These are phyloP conservation scores for Carex scoparia DNA, from an alignment of 176 grass and related monocot genomes.

Conservation along the genomic window DNA sequence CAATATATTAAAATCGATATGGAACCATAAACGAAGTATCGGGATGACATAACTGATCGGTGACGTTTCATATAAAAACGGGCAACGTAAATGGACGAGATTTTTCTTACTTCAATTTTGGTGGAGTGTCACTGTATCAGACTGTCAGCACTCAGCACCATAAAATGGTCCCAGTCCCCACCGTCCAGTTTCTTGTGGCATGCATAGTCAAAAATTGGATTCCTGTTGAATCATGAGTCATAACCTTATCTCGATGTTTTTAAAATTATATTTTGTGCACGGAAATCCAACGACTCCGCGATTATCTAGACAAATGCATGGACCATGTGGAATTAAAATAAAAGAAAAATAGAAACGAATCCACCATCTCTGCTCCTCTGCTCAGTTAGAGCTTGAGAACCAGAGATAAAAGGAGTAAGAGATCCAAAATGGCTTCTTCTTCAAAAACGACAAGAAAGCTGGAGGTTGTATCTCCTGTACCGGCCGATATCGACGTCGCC, in stretches of 20 bases:
- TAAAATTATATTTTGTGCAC: background rate
- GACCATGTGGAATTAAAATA: background rate
- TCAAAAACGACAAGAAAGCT: constrained; percentile 67
- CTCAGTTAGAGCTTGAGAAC: background rate
- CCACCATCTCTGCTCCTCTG: background rate
- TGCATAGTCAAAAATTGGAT: background rate
- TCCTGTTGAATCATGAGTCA: background rate
- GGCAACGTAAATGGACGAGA: too few species aligned
- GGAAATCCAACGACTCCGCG: background rate
- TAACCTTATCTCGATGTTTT: background rate
- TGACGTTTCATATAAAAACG: too few species aligned
- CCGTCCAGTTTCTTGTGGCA: background rate
- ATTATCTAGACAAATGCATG: background rate
- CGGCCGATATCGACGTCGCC: constrained; percentile 95
- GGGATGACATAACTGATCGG: too few species aligned
- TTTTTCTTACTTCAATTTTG: background rate
- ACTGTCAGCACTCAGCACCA: background rate
- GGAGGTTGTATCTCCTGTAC: constrained; percentile 72
- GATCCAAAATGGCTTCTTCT: constrained; percentile 15
- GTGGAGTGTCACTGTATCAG: background rate
- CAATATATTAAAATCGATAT: too few species aligned
- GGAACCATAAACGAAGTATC: too few species aligned
- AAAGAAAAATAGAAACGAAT: background rate
- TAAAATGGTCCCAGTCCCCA: background rate
- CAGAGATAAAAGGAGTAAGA: background rate